A percentile compares a stretch with the other conserved stretches of the same genome.
phyloP scores from a whole-genome alignment of 805 yeast genomes.

The Lipomyces mesembrius region DNA sequence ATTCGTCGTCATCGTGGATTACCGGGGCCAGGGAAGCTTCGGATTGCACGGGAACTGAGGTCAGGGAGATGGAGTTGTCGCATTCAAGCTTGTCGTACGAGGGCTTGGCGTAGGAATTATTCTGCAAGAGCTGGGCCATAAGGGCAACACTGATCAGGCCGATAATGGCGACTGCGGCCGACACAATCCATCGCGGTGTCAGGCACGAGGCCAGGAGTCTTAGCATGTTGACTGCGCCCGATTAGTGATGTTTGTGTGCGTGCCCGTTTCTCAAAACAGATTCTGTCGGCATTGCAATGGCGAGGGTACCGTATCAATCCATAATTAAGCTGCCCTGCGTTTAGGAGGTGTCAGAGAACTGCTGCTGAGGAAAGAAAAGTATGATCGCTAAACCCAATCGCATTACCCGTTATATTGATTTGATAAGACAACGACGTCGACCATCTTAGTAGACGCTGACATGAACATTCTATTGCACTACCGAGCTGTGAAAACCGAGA shows the following conservation, averaged over 20 bases:
- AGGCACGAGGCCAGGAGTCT: background rate
- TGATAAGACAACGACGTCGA: no score
- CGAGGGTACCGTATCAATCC: no score
- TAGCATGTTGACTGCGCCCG: background rate
- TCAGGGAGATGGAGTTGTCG: background rate
- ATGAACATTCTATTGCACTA: no score
- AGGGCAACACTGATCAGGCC: background rate
- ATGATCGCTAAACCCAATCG: no score
- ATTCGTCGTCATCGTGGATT: background rate
- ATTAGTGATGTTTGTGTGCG: background rate
- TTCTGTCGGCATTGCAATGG: no score
- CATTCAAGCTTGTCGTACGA: background rate
- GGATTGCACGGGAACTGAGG: background rate
- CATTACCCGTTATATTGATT: no score
- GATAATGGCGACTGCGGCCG: background rate
- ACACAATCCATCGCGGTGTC: background rate
- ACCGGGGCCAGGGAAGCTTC: background rate
- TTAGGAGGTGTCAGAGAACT: no score
- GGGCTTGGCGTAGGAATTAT: background rate
- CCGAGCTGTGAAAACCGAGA: no score
- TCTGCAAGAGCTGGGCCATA: background rate
- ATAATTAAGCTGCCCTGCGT: no score
- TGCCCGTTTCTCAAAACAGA: no score
- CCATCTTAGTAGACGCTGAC: no score
- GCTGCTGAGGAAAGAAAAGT: no score